These are phyloP conservation scores for Neckera pumila DNA, from an alignment of 225 moss, liverwort and hornwort species.

Conservation along the genomic window DNA sequence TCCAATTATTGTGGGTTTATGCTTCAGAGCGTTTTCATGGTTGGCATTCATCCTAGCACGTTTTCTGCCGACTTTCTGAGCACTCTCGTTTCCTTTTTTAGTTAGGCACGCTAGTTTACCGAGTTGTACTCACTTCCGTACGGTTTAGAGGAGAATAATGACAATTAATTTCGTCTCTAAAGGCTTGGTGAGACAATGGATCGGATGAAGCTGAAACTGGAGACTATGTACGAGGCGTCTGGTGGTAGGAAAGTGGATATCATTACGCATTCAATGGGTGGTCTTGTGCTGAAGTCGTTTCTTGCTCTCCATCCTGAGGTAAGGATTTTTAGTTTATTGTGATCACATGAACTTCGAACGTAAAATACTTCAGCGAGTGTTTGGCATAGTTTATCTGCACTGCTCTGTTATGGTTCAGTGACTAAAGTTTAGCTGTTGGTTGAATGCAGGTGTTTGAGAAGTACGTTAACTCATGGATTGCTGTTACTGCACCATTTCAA, in stretches of 20 bases:
- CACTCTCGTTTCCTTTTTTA: background rate
- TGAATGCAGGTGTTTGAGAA: constrained; percentile 71
- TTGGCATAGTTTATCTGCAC: background rate
- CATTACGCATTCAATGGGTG: constrained; percentile 94
- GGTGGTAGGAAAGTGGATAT: constrained; percentile 88
- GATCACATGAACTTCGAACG: background rate
- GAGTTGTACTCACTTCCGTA: background rate
- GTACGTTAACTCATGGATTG: constrained; percentile 92
- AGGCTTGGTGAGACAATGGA: constrained; percentile 96
- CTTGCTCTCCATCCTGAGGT: constrained; percentile 78
- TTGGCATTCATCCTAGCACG: background rate
- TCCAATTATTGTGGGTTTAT: background rate
- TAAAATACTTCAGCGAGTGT: background rate
- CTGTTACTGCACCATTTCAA: constrained; percentile 91
- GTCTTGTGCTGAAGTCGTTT: constrained; percentile 74
- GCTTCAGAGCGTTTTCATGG: background rate
- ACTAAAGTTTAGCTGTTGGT: background rate
- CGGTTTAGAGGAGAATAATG: background rate
- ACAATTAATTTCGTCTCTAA: background rate
- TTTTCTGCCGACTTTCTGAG: background rate
- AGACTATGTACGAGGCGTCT: constrained; percentile 64
- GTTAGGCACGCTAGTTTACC: background rate
- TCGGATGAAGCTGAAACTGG: constrained; percentile 62
- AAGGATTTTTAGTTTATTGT: background rate
- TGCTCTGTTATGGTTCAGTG: background rate